A percentile compares a stretch with the other conserved stretches of the same genome.
Evolutionary conservation across 108 stramenopile genomes (phyloP).

Genomic region (Nannochloropsis gaditana): DNA sequence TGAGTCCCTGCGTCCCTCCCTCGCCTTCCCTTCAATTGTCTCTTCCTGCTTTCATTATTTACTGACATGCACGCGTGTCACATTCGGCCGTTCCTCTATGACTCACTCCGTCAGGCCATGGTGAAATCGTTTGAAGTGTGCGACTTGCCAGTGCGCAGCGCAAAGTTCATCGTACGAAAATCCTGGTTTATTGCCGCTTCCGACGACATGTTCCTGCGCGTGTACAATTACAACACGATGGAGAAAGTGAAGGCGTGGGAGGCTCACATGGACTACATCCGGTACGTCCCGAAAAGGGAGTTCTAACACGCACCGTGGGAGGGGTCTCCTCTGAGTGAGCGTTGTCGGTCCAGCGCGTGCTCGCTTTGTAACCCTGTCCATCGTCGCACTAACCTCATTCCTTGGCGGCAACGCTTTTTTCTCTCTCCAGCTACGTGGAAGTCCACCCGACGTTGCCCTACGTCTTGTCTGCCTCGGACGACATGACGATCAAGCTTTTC

Average conservation of each 20-base stretch:
- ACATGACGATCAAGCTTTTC: constrained; percentile 98
- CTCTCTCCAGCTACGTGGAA: constrained; percentile 62
- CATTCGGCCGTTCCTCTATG: background rate
- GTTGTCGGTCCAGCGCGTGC: too few species aligned
- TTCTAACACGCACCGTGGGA: too few species aligned
- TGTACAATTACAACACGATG: constrained; percentile 99
- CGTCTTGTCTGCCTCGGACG: constrained; percentile 79
- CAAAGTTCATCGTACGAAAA: constrained; percentile 91
- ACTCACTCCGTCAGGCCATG: constrained; percentile 26
- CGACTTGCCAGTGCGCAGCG: constrained; percentile 89
- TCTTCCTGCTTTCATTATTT: background rate
- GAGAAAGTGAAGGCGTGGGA: constrained; percentile 94
- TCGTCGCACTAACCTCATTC: background rate
- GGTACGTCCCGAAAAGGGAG: constrained; percentile 47
- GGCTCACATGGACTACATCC: constrained; percentile 98
- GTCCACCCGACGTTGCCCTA: constrained; percentile 92
- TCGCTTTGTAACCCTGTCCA: too few species aligned
- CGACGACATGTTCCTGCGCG: constrained; percentile 70
- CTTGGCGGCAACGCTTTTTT: background rate
- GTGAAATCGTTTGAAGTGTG: constrained; percentile 90
- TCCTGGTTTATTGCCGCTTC: constrained; percentile 89
- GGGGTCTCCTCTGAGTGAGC: too few species aligned
- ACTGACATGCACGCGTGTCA: background rate
- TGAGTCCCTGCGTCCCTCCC: background rate
- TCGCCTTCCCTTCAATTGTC: background rate